Conservation (phyloP, 2,329 filamentous ascomycete species). For the Cadophora sp. region DNA sequence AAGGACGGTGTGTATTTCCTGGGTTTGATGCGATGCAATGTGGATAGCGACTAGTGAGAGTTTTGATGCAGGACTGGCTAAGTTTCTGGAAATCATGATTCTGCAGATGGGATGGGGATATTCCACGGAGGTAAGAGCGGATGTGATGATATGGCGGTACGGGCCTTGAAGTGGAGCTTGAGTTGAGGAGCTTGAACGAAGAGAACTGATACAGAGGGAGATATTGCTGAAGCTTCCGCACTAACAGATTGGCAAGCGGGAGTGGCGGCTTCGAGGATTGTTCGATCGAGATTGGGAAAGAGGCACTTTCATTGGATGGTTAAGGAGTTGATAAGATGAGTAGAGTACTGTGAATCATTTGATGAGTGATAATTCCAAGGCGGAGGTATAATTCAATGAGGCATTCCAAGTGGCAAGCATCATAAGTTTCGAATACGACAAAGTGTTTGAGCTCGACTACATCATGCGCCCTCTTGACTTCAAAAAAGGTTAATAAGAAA, state of each 20-base stretch:
- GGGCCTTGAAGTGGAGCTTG: neutral
- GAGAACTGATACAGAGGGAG: neutral
- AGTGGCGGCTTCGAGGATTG: slow-evolving; percentile 1
- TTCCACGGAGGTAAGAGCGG: neutral
- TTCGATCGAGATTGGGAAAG: neutral
- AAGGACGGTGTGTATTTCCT: neutral
- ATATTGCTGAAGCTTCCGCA: neutral
- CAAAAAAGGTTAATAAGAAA: neutral
- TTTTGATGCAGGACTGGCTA: neutral
- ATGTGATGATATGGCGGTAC: neutral
- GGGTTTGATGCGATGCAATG: no score
- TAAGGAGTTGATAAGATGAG: neutral
- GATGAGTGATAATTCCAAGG: neutral
- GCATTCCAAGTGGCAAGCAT: neutral
- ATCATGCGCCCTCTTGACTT: neutral
- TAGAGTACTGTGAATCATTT: neutral
- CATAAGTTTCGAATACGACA: neutral
- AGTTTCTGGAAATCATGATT: neutral
- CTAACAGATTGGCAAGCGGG: neutral
- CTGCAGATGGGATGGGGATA: neutral
- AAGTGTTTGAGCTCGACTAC: neutral
- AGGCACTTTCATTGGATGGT: neutral
- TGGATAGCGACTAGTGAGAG: neutral
- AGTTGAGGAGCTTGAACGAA: neutral
- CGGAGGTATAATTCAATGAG: neutral